Percentiles rank a stretch among this genome's conserved stretches.
phyloP scores from a whole-genome alignment of 768 basidiomycete species.

The Leucosporidium scottii region DNA sequence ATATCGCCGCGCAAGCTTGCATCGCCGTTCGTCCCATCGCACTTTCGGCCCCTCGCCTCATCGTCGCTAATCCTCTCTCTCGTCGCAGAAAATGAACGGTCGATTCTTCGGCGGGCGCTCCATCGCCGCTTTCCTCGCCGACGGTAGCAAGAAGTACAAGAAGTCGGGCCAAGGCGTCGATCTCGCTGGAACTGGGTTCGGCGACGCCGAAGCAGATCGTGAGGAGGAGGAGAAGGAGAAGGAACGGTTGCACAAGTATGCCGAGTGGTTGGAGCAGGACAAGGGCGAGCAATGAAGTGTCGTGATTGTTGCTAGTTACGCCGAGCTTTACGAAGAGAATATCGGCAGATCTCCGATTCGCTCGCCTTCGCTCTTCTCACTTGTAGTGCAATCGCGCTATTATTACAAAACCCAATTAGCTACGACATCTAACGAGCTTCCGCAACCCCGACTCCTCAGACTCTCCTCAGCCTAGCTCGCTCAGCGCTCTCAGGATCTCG shows the following conservation, averaged over 20 bases:
- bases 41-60: neutral
- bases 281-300: constrained; percentile 1
- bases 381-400: too few relatives aligned
- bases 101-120: constrained; percentile 79
- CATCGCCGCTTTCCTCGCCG: constrained; percentile 72
- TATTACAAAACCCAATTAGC: too few relatives aligned
- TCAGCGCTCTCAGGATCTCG: too few relatives aligned
- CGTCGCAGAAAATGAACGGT: constrained; percentile 82
- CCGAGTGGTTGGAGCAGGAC: constrained; percentile 30
- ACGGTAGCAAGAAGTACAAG: constrained; percentile 50
- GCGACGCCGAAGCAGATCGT: neutral
- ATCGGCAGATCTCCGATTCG: too few relatives aligned
- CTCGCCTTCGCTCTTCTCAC: too few relatives aligned
- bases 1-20: constrained; percentile 87
- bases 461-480: too few relatives aligned
- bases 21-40: constrained; percentile 55
- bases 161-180: constrained; percentile 18
- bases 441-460: too few relatives aligned
- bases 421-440: too few relatives aligned
- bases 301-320: too few relatives aligned
- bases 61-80: neutral
- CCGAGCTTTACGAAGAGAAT: too few relatives aligned
- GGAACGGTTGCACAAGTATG: constrained; percentile 27
- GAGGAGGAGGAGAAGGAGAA: constrained; percentile 18
- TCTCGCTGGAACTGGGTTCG: constrained; percentile 8